phyloP scores from a whole-genome alignment of 176 grass and related monocot genomes.

The Tuctoria greenei region DNA sequence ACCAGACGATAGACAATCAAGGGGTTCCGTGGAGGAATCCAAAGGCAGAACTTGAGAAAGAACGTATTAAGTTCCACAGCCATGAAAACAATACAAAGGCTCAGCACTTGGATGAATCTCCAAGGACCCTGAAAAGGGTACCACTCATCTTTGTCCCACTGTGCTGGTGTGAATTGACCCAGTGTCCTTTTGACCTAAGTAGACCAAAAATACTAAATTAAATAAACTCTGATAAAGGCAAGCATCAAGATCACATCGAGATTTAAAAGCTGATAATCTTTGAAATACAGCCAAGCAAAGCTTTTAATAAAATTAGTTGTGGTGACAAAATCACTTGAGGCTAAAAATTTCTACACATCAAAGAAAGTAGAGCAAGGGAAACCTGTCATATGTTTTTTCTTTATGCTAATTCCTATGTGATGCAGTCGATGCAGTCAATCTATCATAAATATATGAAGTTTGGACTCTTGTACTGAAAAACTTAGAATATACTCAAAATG shows the following conservation, averaged over 20 bases:
- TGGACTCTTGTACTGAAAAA: slow-evolving; percentile 5
- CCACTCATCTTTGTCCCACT: slow-evolving; percentile 99
- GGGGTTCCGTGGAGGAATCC: slow-evolving; percentile 90
- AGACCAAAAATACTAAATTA: slow-evolving; percentile 29
- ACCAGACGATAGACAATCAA: slow-evolving; percentile 83
- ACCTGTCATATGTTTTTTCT: not conserved
- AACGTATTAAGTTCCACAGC: slow-evolving; percentile 93
- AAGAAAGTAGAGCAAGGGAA: slow-evolving; percentile 10
- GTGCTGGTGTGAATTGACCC: slow-evolving; percentile 94
- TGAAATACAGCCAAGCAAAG: not conserved
- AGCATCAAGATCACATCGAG: not conserved
- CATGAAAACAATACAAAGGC: slow-evolving; percentile 92
- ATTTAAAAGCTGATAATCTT: not conserved
- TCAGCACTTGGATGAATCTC: slow-evolving; percentile 94
- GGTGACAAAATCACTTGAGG: slow-evolving; percentile 6
- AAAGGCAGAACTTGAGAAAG: slow-evolving; percentile 98
- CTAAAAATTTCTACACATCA: not conserved
- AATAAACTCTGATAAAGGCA: not conserved
- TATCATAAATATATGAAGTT: slow-evolving; percentile 23
- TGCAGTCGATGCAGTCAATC: not conserved
- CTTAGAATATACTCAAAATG: not conserved
- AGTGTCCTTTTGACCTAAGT: slow-evolving; percentile 91
- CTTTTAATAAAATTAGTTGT: slow-evolving; percentile 24
- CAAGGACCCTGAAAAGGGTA: slow-evolving; percentile 75
- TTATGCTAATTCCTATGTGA: not conserved